Conservation (phyloP, 73 alveolate species). For the Paramecium octaurelia region DNA sequence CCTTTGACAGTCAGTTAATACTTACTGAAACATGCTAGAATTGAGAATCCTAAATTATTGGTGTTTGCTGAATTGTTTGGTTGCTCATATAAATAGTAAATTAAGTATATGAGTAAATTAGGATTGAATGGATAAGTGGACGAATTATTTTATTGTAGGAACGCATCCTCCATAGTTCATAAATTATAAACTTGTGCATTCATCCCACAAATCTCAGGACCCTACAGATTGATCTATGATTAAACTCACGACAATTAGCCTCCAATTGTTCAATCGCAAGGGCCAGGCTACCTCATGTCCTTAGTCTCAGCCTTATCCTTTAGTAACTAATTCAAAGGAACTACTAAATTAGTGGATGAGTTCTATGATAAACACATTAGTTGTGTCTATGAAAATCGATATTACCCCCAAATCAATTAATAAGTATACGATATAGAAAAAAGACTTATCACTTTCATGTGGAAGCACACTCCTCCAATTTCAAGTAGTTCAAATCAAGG, state of each 20-base stretch:
- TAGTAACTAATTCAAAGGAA: constrained; percentile 59
- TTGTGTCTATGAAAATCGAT: constrained; percentile 89
- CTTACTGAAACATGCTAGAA: constrained; percentile 86
- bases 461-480: background rate
- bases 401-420: constrained; percentile 51
- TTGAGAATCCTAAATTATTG: constrained; percentile 84
- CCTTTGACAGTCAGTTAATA: constrained; percentile 73
- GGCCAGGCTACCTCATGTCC: constrained; percentile 58
- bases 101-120: constrained; percentile 74
- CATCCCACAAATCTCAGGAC: background rate
- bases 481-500: background rate
- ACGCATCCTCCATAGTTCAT: background rate
- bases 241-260: constrained; percentile 96
- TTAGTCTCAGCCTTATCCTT: background rate
- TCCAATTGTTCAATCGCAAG: constrained; percentile 68
- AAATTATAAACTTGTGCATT: background rate
- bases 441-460: background rate
- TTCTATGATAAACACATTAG: constrained; percentile 80
- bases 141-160: constrained; percentile 72
- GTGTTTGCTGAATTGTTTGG: constrained; percentile 96
- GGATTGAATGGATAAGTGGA: constrained; percentile 90
- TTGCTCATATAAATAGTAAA: constrained; percentile 76
- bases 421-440: background rate
- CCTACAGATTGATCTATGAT: constrained; percentile 76
- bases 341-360: constrained; percentile 92